Percentiles rank a stretch among this genome's conserved stretches.
Evolutionary conservation across 176 grass and related monocot species (phyloP).

Genomic region (Alloteropsis semialata): DNA sequence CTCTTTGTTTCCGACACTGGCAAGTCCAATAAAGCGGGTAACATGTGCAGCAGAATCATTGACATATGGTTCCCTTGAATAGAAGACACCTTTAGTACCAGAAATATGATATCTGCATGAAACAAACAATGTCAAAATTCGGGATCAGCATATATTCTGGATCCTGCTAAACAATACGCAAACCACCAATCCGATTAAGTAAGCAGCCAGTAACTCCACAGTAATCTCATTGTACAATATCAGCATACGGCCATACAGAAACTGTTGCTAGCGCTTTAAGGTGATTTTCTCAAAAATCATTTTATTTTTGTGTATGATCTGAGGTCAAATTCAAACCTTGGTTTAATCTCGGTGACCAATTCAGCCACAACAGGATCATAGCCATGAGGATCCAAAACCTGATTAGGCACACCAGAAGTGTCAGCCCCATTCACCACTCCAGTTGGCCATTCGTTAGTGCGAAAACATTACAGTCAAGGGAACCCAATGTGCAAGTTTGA

Average conservation of each 20-base stretch:
- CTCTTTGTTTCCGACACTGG: conserved; percentile 88
- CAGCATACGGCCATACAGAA: neutral
- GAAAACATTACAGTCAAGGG: conserved; percentile 54
- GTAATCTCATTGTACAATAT: conserved; percentile 10
- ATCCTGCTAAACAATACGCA: neutral
- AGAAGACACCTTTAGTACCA: conserved; percentile 85
- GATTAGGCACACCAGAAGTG: conserved; percentile 45
- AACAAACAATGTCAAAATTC: conserved; percentile 3
- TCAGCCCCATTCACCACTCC: conserved; percentile 64
- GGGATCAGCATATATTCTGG: neutral
- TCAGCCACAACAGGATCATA: conserved; percentile 63
- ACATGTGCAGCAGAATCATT: conserved; percentile 73
- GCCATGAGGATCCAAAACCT: conserved; percentile 54
- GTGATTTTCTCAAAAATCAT: neutral
- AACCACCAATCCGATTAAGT: neutral
- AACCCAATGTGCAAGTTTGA: neutral
- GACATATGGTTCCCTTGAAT: conserved; percentile 76
- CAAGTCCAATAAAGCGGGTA: conserved; percentile 93
- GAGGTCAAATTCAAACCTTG: conserved; percentile 50
- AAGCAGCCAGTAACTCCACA: neutral
- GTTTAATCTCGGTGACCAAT: conserved; percentile 81
- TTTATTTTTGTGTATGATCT: neutral
- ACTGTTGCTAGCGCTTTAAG: conserved; percentile 13
- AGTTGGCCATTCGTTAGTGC: conserved; percentile 89
- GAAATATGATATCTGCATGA: conserved; percentile 85